Base-by-base conservation (phyloP, 2,329 filamentous ascomycete genomes). In the Aurifilum marmelostoma region DNA sequence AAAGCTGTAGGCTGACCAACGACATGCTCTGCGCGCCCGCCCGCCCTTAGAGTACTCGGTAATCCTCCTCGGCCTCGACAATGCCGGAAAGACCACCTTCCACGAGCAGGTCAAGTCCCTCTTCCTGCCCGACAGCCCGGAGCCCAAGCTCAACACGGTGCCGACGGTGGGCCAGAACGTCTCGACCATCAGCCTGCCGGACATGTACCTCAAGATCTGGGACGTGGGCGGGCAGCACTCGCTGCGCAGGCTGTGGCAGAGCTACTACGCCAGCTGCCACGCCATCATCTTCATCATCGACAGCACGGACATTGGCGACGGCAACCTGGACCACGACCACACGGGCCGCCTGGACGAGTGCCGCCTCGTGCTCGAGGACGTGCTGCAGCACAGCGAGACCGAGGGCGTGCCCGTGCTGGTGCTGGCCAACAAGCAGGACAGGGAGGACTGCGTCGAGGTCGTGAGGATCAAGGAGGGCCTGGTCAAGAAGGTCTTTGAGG, bases 181-280 rank as follows among this genome's bases (percentile, higher is more conserved):
- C 73, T 92, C 93, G 72, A 96, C 94, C 61, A 92, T 99, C 77
- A 89, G 92, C 29, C 86, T 98, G 32, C 91, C 93, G 21, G 93
- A 97, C 79, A 95, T 97, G 89, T 97, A 98, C 84, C 86, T 99
- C 77, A 97, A 97, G 84, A 92, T 99, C 75, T 98, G 96, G 96
- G 96, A 99, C 78, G 93, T 99, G 0, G 96, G 96, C 73, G 96
- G 96, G 8, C 96, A 99, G 80, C 89, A 96, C 77, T 91, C 88
- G 37, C 87, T 99, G 77, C 91, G 96, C 71, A 91, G 91, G 72
- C 88, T 98, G 41, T 99, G 96, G 96, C 93, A 97, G 80, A 93
- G 90, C 80, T 99, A 99, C 83, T 99, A 97, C 84, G 86, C 89
- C 64, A 92, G 89, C 79, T 97, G 94, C 76, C 96, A 99, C 79